phyloP scores from a whole-genome alignment of 2,329 filamentous ascomycete species.

The Elsinoe perseae region DNA sequence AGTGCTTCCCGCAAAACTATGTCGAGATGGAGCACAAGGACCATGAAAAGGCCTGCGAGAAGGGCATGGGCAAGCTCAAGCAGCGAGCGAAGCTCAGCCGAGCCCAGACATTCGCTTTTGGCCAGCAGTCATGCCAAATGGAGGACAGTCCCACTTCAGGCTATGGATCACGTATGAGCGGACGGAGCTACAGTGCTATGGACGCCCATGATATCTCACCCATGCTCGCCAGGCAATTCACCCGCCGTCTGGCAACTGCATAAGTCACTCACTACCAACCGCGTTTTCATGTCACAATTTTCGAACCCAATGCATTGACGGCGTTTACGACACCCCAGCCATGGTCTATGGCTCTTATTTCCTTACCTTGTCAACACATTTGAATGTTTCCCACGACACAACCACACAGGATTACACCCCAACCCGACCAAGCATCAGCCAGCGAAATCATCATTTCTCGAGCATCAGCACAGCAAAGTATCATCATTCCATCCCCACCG shows the following conservation, averaged over 20 bases:
- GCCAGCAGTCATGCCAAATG: constrained; percentile 54
- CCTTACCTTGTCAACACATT: not conserved
- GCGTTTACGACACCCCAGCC: constrained; percentile 9
- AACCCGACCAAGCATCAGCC: not conserved
- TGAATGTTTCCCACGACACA: constrained; percentile 13
- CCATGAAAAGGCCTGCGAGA: constrained; percentile 87
- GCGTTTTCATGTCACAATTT: constrained; percentile 11
- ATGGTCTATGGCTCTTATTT: constrained; percentile 7
- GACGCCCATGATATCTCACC: constrained; percentile 19
- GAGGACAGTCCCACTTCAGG: constrained; percentile 55
- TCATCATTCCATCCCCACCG: not conserved
- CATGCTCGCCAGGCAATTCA: constrained; percentile 15
- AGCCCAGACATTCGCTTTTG: constrained; percentile 93
- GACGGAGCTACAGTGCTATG: constrained; percentile 27
- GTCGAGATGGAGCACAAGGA: constrained; percentile 93
- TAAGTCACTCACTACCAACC: constrained; percentile 7
- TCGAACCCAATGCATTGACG: constrained; percentile 12
- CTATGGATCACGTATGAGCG: constrained; percentile 24
- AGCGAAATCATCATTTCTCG: not conserved
- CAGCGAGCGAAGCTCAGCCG: constrained; percentile 77
- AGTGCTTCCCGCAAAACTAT: constrained; percentile 91
- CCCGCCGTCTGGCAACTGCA: constrained; percentile 14
- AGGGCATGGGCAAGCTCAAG: constrained; percentile 87
- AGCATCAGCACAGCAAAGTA: constrained; percentile 5
- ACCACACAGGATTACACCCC: not conserved